Conservation (phyloP, 2,329 filamentous ascomycete species). For the Keithomyces neogunnii region DNA sequence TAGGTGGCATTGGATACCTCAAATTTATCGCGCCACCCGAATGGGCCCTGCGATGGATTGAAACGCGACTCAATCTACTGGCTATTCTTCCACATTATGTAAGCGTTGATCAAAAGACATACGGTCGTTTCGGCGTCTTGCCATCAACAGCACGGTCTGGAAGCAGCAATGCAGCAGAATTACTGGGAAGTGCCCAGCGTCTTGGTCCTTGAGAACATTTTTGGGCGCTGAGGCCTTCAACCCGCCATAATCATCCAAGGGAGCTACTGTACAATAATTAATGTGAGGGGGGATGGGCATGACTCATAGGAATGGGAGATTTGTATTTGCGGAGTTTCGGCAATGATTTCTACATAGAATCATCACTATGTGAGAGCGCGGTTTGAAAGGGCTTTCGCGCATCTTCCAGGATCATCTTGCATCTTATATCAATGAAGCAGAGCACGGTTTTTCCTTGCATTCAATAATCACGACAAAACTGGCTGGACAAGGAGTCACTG, state of each 20-base stretch:
- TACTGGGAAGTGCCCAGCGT: slow-evolving; percentile 55
- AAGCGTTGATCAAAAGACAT: slow-evolving; percentile 91
- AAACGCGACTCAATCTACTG: slow-evolving; percentile 78
- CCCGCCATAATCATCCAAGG: background rate
- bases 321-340: background rate
- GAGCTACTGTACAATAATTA: background rate
- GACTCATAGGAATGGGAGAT: background rate
- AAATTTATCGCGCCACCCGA: slow-evolving; percentile 87
- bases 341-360: background rate
- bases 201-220: slow-evolving; percentile 50
- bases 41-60: slow-evolving; percentile 77
- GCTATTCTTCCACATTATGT: slow-evolving; percentile 84
- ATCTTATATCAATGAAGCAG: background rate
- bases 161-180: slow-evolving; percentile 45
- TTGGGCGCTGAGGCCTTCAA: background rate
- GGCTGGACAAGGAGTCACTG: no score
- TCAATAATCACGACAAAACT: no score
- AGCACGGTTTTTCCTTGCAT: background rate
- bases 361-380: background rate
- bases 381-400: background rate
- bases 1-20: slow-evolving; percentile 79
- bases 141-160: slow-evolving; percentile 44
- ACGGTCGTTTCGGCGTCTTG: slow-evolving; percentile 82
- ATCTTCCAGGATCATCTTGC: background rate
- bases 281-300: background rate